A percentile compares a stretch with the other conserved stretches of the same genome.
Conservation (phyloP, 2,329 filamentous ascomycete species). For the Trichoderma citrinoviride region DNA sequence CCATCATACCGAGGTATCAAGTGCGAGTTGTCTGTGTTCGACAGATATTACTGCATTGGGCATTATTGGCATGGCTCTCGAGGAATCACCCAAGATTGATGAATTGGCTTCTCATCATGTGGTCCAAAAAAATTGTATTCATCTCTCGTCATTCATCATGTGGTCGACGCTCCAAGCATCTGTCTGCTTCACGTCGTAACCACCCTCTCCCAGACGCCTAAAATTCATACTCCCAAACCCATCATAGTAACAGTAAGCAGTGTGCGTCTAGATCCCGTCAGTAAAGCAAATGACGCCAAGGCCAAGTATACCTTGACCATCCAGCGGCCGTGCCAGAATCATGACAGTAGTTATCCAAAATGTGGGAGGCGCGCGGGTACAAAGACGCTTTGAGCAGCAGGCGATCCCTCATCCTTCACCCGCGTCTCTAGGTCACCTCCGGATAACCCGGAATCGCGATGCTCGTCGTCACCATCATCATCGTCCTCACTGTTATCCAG, state of each 20-base stretch:
- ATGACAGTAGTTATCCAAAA: conserved; percentile 42
- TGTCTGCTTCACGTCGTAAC: background rate
- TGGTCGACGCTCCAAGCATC: background rate
- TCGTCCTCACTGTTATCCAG: conserved; percentile 6
- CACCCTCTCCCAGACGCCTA: background rate
- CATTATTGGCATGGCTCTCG: too few species aligned
- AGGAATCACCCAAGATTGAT: too few species aligned
- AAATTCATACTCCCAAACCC: background rate
- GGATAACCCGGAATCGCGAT: conserved; percentile 1
- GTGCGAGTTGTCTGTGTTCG: background rate
- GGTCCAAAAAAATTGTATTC: background rate
- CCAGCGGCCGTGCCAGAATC: background rate
- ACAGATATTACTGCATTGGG: too few species aligned
- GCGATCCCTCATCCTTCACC: conserved; percentile 26
- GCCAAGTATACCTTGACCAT: background rate
- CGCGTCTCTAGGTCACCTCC: conserved; percentile 28
- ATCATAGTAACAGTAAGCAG: background rate
- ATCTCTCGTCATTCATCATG: conserved; percentile 8
- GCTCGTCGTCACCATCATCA: background rate
- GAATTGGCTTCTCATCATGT: background rate
- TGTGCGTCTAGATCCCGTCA: conserved; percentile 11
- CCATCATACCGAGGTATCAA: conserved; percentile 21
- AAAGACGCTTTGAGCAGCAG: conserved; percentile 39
- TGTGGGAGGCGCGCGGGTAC: conserved; percentile 58
- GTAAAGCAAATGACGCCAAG: conserved; percentile 11